phyloP scores from a whole-genome alignment of 805 yeast species.

The Torulaspora microellipsoides region DNA sequence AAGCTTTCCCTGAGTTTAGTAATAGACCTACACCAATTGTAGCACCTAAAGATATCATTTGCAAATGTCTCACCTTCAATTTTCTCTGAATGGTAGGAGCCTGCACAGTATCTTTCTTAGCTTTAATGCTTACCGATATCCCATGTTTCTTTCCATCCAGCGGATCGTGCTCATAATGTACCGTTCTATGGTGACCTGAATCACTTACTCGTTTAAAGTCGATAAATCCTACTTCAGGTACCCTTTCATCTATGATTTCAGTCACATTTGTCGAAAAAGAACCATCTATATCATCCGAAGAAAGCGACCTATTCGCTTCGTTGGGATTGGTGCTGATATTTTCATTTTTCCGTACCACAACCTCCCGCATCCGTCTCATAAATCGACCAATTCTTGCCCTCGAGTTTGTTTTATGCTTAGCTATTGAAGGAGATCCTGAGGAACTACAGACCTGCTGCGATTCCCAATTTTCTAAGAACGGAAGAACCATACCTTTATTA shows the following conservation, averaged over 20 bases:
- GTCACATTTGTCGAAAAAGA: slow-evolving; percentile 7
- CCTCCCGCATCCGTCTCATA: background rate
- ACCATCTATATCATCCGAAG: background rate
- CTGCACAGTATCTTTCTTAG: background rate
- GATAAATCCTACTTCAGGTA: slow-evolving; percentile 12
- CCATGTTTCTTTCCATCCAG: background rate
- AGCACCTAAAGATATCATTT: slow-evolving; percentile 76
- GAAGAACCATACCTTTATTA: slow-evolving; percentile 7
- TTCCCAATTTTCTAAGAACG: slow-evolving; percentile 1
- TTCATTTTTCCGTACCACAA: background rate
- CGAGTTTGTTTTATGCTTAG: background rate
- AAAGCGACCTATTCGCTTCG: background rate
- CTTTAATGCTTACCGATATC: background rate
- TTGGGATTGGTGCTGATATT: background rate
- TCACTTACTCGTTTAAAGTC: background rate
- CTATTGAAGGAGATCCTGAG: background rate
- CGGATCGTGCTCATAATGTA: background rate
- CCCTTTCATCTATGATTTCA: slow-evolving; percentile 9
- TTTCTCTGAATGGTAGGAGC: slow-evolving; percentile 44
- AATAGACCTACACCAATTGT: slow-evolving; percentile 74
- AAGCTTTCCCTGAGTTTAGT: slow-evolving; percentile 66
- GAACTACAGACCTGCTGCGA: background rate
- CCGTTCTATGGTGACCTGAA: slow-evolving; percentile 3
- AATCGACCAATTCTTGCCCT: background rate
- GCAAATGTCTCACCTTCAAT: slow-evolving; percentile 61